Percentiles rank a stretch among this genome's conserved stretches.
Evolutionary conservation across 2,329 filamentous ascomycete genomes (phyloP).

Genomic region (Thielaviopsis ethacetica): DNA sequence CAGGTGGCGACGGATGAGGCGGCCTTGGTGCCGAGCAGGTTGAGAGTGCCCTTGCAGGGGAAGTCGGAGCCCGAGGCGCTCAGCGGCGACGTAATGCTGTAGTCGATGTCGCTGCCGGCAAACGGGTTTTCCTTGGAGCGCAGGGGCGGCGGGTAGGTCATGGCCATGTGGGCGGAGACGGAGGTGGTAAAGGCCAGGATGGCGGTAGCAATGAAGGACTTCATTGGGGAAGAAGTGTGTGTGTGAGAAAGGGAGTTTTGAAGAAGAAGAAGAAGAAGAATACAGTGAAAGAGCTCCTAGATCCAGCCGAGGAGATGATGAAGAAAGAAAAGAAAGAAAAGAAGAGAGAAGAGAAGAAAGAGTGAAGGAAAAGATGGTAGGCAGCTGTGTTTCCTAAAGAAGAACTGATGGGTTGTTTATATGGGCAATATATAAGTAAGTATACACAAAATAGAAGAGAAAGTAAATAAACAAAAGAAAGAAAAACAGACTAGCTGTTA

Average conservation of each 20-base stretch:
- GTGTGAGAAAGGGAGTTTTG: not conserved
- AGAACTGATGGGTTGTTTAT: not conserved
- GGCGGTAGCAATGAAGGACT: constrained; percentile 23
- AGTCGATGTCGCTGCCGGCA: constrained; percentile 39
- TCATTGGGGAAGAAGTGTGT: constrained; percentile 26
- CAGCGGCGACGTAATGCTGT: constrained; percentile 56
- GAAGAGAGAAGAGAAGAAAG: not conserved
- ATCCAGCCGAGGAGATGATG: constrained; percentile 1
- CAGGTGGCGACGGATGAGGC: constrained; percentile 44
- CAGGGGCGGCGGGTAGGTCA: constrained; percentile 35
- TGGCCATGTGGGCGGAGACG: constrained; percentile 39
- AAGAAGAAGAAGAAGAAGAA: not conserved
- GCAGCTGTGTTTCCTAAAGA: not conserved
- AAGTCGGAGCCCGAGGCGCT: constrained; percentile 44
- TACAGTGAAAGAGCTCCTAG: not conserved
- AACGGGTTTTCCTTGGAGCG: constrained; percentile 36
- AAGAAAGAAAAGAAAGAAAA: not conserved
- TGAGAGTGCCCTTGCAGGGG: constrained; percentile 55
- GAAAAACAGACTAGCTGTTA: constrained; percentile 8
- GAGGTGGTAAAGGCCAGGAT: constrained; percentile 27
- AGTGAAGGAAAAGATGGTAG: not conserved
- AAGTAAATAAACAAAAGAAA: constrained; percentile 2
- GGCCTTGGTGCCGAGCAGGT: constrained; percentile 28
- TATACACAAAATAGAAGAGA: not conserved
- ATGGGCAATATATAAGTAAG: not conserved